Conservation (phyloP, 1,284 basidiomycete species). For the Fomitopsis palustris region DNA sequence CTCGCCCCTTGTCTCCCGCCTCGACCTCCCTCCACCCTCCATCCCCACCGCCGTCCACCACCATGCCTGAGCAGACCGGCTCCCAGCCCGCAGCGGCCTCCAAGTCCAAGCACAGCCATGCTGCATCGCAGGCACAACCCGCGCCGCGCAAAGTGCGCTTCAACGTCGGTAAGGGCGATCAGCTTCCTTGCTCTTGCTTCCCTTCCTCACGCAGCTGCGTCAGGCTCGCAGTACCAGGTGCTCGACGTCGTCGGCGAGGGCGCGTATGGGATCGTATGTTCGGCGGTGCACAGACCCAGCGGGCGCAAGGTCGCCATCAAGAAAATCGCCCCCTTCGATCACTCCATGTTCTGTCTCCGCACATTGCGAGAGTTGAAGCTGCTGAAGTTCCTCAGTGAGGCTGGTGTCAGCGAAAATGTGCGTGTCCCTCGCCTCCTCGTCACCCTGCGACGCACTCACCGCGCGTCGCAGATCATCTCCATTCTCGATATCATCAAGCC, state of each 20-base stretch:
- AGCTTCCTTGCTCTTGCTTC: background rate
- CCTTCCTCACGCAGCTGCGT: background rate
- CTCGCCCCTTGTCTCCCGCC: constrained; percentile 12
- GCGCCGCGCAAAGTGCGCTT: constrained; percentile 88
- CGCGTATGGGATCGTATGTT: constrained; percentile 87
- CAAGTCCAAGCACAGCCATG: constrained; percentile 60
- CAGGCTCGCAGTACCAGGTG: constrained; percentile 81
- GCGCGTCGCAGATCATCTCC: constrained; percentile 74
- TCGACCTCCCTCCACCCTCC: constrained; percentile 7
- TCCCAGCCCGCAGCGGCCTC: constrained; percentile 18
- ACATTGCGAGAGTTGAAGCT: constrained; percentile 88
- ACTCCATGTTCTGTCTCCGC: constrained; percentile 84
- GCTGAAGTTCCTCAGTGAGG: constrained; percentile 89
- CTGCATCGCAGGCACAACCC: constrained; percentile 57
- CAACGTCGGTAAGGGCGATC: constrained; percentile 72
- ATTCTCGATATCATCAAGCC: constrained; percentile 95
- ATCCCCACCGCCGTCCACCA: constrained; percentile 6
- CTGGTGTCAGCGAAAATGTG: constrained; percentile 91
- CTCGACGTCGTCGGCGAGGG: constrained; percentile 90
- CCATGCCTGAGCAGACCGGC: constrained; percentile 26
- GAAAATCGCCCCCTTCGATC: constrained; percentile 84
- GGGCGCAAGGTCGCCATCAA: constrained; percentile 70
- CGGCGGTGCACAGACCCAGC: constrained; percentile 78
- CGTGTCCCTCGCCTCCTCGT: constrained; percentile 26
- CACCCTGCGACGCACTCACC: constrained; percentile 9